Evolutionary conservation across 2,329 filamentous ascomycete species (phyloP).

Genomic region (Acrodontium crateriforme): DNA sequence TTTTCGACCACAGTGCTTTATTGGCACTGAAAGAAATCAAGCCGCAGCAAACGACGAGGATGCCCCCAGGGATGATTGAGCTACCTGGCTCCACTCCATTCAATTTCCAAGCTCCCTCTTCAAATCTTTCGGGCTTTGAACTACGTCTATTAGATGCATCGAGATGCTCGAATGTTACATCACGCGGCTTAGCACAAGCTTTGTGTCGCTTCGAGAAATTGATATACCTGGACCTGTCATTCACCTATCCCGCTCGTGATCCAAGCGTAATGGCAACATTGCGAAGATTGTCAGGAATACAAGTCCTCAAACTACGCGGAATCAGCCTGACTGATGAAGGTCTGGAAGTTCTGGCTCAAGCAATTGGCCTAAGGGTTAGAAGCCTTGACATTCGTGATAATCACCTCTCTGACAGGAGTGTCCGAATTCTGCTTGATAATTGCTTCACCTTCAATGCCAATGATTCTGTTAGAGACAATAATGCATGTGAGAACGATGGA

Average conservation of each 20-base stretch:
- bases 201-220: constrained; percentile 40
- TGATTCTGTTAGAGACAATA: not conserved
- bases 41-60: constrained; percentile 14
- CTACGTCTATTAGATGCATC: constrained; percentile 44
- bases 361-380: constrained; percentile 39
- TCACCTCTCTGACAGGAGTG: constrained; percentile 40
- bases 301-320: constrained; percentile 43
- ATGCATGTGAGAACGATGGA: constrained; percentile 3
- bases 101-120: constrained; percentile 8
- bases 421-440: constrained; percentile 36
- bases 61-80: constrained; percentile 9
- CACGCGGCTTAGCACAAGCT: constrained; percentile 37
- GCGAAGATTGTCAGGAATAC: constrained; percentile 34
- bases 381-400: constrained; percentile 46
- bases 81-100: constrained; percentile 21
- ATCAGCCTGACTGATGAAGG: constrained; percentile 41
- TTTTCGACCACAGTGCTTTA: constrained; percentile 48
- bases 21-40: constrained; percentile 29
- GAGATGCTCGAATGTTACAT: constrained; percentile 44
- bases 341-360: constrained; percentile 36
- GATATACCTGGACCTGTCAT: constrained; percentile 46
- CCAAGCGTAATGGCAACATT: constrained; percentile 33
- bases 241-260: constrained; percentile 20
- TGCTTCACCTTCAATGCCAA: constrained; percentile 28
- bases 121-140: constrained; percentile 25